Percentiles rank a stretch among this genome's conserved stretches.
phyloP scores from a whole-genome alignment of 2,329 filamentous ascomycete species.

The Curvularia sp. region DNA sequence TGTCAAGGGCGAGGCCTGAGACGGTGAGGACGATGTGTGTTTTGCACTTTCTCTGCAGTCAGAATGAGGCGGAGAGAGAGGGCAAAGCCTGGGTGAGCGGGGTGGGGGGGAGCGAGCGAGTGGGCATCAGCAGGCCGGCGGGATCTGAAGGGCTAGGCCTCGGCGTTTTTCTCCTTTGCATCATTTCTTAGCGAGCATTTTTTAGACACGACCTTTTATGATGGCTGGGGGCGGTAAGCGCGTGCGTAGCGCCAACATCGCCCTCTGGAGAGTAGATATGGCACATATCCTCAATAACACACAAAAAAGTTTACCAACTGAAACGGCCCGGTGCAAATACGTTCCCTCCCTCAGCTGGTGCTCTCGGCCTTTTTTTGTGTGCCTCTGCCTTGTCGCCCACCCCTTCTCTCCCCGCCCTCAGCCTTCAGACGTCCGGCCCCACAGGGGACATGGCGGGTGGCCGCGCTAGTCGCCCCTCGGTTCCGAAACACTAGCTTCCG shows the following conservation, averaged over 20 bases:
- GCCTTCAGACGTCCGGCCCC: slow-evolving; percentile 1
- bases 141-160: slow-evolving; percentile 4
- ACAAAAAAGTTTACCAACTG: neutral
- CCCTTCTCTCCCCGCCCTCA: neutral
- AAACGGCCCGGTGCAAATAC: neutral
- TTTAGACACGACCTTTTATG: slow-evolving; percentile 10
- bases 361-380: neutral
- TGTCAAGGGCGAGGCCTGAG: slow-evolving; percentile 34
- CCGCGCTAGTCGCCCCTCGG: slow-evolving; percentile 11
- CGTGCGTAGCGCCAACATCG: neutral
- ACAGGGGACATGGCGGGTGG: neutral
- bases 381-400: neutral
- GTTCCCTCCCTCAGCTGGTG: neutral
- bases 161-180: slow-evolving; percentile 12
- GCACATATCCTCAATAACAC: neutral
- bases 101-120: neutral
- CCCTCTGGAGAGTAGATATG: neutral
- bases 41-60: neutral
- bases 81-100: neutral
- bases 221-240: slow-evolving; percentile 9
- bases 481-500: slow-evolving; percentile 11
- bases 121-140: slow-evolving; percentile 7
- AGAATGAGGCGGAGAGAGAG: slow-evolving; percentile 4
- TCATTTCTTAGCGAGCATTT: slow-evolving; percentile 12
- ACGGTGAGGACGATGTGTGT: neutral